phyloP scores from a whole-genome alignment of 2,329 filamentous ascomycete genomes.

The Penicillium sp. region DNA sequence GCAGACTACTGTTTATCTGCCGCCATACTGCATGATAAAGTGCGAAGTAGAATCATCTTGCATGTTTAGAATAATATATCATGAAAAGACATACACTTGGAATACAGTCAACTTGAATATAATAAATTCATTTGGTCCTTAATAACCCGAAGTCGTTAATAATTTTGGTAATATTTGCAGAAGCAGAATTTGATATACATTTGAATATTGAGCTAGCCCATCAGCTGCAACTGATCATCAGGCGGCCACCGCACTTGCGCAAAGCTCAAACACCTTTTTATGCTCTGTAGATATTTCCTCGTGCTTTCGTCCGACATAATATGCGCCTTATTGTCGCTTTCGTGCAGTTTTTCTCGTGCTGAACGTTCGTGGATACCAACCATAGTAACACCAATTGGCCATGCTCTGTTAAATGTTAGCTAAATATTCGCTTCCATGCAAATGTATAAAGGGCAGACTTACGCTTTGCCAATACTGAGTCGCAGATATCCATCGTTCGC shows the following conservation, averaged over 20 bases:
- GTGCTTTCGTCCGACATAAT: constrained; percentile 97
- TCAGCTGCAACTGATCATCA: constrained; percentile 84
- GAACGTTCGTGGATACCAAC: constrained; percentile 98
- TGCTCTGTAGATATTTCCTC: constrained; percentile 93
- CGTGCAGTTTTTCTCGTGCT: constrained; percentile 89
- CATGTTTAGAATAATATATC: background rate
- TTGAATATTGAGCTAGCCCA: constrained; percentile 59
- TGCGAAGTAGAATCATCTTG: background rate
- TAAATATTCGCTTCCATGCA: background rate
- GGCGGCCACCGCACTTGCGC: constrained; percentile 96
- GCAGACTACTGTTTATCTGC: constrained; percentile 11
- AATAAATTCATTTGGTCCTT: background rate
- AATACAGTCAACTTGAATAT: background rate
- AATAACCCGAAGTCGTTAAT: no score
- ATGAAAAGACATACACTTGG: background rate
- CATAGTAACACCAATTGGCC: constrained; percentile 99
- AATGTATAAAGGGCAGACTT: constrained; percentile 21
- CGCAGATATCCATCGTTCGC: constrained; percentile 93
- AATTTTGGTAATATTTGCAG: no score
- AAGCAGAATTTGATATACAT: background rate
- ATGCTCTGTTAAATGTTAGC: constrained; percentile 53
- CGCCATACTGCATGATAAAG: background rate
- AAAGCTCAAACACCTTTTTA: constrained; percentile 94
- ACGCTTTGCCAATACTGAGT: constrained; percentile 88
- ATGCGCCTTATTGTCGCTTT: constrained; percentile 75